A percentile compares a stretch with the other conserved stretches of the same genome.
phyloP scores from a whole-genome alignment of 1,284 basidiomycete species.

The Omphalotus olearius region DNA sequence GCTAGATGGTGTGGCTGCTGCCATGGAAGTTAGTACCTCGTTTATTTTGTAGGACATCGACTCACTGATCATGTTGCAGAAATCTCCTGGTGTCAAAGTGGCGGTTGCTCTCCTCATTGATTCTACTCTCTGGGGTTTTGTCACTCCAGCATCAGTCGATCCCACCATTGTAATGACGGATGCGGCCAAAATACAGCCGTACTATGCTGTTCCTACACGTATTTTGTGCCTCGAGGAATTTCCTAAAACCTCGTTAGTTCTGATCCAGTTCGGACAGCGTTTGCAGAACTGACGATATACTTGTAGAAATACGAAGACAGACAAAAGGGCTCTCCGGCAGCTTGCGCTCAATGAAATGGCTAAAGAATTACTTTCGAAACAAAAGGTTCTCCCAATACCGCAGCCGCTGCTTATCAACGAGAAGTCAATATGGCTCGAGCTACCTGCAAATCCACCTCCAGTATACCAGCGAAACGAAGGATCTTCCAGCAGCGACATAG shows the following conservation, averaged over 20 bases:
- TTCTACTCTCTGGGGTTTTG: conserved; percentile 51
- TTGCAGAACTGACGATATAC: not conserved
- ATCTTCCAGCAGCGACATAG: not conserved
- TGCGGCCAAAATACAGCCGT: conserved; percentile 47
- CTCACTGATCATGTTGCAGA: conserved; percentile 25
- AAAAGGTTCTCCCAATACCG: not conserved
- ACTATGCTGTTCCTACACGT: conserved; percentile 53
- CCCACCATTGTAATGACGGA: conserved; percentile 38
- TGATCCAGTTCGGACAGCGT: not conserved
- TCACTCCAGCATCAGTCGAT: conserved; percentile 38
- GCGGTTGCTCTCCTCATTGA: conserved; percentile 50
- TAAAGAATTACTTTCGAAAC: conserved; percentile 2
- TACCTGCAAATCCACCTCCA: conserved; percentile 5
- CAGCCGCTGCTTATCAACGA: not conserved
- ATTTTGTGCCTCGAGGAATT: conserved; percentile 40
- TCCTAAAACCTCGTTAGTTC: conserved; percentile 45
- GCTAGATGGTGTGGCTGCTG: conserved; percentile 53
- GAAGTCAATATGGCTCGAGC: not conserved
- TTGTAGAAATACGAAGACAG: conserved; percentile 45
- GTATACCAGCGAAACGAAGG: not conserved
- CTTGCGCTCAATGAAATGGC: conserved; percentile 31
- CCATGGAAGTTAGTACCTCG: conserved; percentile 44
- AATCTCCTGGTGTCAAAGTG: conserved; percentile 37
- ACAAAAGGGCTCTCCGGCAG: conserved; percentile 45
- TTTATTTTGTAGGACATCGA: too few species aligned